These are phyloP conservation scores for Apiotrichum sp. DNA, from an alignment of 1,284 basidiomycete species.

Conservation along the genomic window DNA sequence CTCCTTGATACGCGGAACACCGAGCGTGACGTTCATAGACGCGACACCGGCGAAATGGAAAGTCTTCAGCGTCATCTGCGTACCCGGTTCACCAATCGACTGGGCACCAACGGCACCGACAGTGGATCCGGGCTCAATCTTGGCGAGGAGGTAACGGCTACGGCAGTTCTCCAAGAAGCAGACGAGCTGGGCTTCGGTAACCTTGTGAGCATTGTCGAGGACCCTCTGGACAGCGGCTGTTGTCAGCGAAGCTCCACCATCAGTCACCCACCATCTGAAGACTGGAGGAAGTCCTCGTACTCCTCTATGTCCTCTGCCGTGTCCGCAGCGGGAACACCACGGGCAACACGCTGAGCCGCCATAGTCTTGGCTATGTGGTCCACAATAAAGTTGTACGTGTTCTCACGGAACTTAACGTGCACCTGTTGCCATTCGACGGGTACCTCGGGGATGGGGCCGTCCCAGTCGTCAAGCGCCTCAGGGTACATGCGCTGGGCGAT, in stretches of 20 bases:
- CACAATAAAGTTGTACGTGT: conserved; percentile 68
- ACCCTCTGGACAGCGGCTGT: conserved; percentile 55
- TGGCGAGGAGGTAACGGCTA: conserved; percentile 85
- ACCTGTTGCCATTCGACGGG: conserved; percentile 51
- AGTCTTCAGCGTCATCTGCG: conserved; percentile 99
- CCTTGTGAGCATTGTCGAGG: conserved; percentile 84
- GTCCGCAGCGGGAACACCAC: conserved; percentile 66
- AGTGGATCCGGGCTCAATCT: conserved; percentile 93
- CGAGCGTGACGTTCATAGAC: conserved; percentile 99
- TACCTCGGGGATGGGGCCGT: conserved; percentile 17
- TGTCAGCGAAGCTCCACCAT: neutral
- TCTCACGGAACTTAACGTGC: conserved; percentile 68
- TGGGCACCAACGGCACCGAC: conserved; percentile 98
- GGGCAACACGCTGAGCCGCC: conserved; percentile 62
- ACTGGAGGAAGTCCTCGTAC: conserved; percentile 35
- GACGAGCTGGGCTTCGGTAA: conserved; percentile 72
- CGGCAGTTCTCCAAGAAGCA: conserved; percentile 82
- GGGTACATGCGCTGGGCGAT: conserved; percentile 57
- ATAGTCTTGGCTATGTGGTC: conserved; percentile 65
- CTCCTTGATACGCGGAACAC: conserved; percentile 99
- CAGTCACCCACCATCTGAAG: conserved; percentile 27
- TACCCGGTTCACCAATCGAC: conserved; percentile 98
- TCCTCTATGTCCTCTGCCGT: conserved; percentile 65
- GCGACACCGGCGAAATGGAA: conserved; percentile 99
- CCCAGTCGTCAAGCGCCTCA: conserved; percentile 12